Evolutionary conservation across 805 yeast genomes (phyloP), one percentile per base, ranked within the genome.

Genomic region (Yamadazyma insecticola): DNA sequence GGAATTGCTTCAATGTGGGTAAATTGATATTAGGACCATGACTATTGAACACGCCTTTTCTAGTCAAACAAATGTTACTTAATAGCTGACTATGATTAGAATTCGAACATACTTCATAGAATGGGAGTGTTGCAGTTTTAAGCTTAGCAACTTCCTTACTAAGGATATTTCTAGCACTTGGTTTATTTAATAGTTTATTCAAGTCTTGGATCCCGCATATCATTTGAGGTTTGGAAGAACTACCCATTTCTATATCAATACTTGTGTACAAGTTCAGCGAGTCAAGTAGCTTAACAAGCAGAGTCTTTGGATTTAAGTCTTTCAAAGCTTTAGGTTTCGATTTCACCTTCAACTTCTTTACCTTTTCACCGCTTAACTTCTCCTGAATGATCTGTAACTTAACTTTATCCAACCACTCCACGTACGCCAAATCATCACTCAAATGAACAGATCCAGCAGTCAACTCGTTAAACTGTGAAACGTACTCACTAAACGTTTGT

Each of bases 81-180:
- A 60, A 41, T 1, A 45, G 41, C 13, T 40, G 37, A 37, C 56
- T 38, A 40, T 74, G 76, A 24, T 48, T 47, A 9, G 36, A 23
- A 29, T 68, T 61, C 29, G 66, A 61, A 41, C 85, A 78, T 13
- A 74, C 71, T 13, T 70, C 74, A 33, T 57, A 53, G 43, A 74
- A 77, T 4, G 75, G 73, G 22, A 51, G 51, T 12, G 47, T 45
- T 2, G 51, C 39, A 0, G 78, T 67, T 17, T 63, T 60, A 12
- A 55, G 30, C 29, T 54, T 46, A 0, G 68, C 59, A 28, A 70
- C 55, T 25, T 68, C 64, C 18, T 57, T 55, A 2, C 66, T 55
- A 16, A 77, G 51, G 3, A 39, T 42, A 13, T 53, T 55, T n/a
- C 59, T 57, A 2, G 78, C 63, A 1, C 70, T 56, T 12, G 61